Base-by-base conservation (phyloP, 495 filamentous ascomycete genomes). In the Saxophila tyrrhenica region DNA sequence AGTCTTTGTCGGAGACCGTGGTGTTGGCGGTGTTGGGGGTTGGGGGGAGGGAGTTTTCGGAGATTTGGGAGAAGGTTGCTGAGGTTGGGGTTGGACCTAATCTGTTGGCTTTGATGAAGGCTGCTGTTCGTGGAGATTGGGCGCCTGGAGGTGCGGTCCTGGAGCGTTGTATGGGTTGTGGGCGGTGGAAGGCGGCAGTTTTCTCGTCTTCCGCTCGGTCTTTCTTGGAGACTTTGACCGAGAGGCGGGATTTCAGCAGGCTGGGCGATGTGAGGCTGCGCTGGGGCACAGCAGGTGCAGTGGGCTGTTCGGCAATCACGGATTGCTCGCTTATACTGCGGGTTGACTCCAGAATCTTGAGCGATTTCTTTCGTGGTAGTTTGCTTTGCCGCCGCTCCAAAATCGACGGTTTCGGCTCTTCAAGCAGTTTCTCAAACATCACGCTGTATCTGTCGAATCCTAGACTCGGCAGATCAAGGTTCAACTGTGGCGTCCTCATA, bases 391-490 rank as follows among this genome's bases (percentile, higher is more conserved):
- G 75, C 62, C 84, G 75, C 61, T 79, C 75, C 48, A 87, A 70
- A 24, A 87, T 70, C 0, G 76, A 71, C 19, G 62, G 78, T 44
- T 50, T 39, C 25, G 72, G 41, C 29, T 71, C 69, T 50, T 75
- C 65, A 48, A 95, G 73, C 9, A 95, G 75, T 42, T 77, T 81
- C 45, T 83, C 78, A 67, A 97, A 97, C 91, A 97, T 96, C 48
- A 97, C 79, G 55, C 87, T 94, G 58, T 95, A 97, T 21, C 91
- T 75, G 64, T 95, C 91, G 74, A 97, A 74, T 49, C 87, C 73
- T 39, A 86, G 75, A 32, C 76, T 73, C 0, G 91, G 91, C 38
- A 97, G 94, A 32, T 92, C 80, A 7, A 96, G 78, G 52, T 88
- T 75, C 32, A 97, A 70, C 38, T 43, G 45, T 20, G 58, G 58